Evolutionary conservation across 2,329 filamentous ascomycete genomes (phyloP), one percentile per base, ranked within the genome.

Genomic region (Cercospora nicotianae): DNA sequence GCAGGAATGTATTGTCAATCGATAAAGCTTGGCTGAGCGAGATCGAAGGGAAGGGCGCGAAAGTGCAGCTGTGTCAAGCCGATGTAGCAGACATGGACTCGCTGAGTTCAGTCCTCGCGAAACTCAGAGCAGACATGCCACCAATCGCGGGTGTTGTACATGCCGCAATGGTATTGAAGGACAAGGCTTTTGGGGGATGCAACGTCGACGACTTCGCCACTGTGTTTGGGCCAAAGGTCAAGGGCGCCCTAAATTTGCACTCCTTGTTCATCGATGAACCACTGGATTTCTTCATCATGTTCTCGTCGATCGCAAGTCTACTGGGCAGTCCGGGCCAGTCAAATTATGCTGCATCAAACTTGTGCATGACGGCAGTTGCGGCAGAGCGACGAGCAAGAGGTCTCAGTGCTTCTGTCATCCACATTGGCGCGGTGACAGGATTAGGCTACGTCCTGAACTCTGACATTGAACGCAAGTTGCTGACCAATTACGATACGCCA

Each of bases 321-420:
- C 84, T 87, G 45, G 87, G 87, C 16, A 87, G 84, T 70, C 81
- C 83, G 5, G 85, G 85, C 0, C 87, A 89, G 69, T 82, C 85
- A 13, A 87, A 87, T 74, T 89, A 89, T 68, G 83, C 85, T 2
- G 85, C 86, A 0, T 85, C 84, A 1, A 88, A 75, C 57, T 65
- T 69, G 39, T 77, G 72, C 69, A 68, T 74, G 16, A 73, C 77
- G 53, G 65, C 72, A 2, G 69, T 80, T 59, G 71, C 72, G 1
- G 58, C 63, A 1, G 77, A 76, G 33, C 73, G 79, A 7, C 67
- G 55, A 2, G 5, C 16, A 1, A 72, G 65, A 3, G 76, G 76
- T 2, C 65, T 78, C 1, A 63, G 68, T 7, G 76, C 71, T 12
- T 63, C 64, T 7, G 67, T 73, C 1, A 65, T 80, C 26, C 73